Evolutionary conservation across 2,329 filamentous ascomycete species (phyloP).

Genomic region (Salinomyces thailandicus): DNA sequence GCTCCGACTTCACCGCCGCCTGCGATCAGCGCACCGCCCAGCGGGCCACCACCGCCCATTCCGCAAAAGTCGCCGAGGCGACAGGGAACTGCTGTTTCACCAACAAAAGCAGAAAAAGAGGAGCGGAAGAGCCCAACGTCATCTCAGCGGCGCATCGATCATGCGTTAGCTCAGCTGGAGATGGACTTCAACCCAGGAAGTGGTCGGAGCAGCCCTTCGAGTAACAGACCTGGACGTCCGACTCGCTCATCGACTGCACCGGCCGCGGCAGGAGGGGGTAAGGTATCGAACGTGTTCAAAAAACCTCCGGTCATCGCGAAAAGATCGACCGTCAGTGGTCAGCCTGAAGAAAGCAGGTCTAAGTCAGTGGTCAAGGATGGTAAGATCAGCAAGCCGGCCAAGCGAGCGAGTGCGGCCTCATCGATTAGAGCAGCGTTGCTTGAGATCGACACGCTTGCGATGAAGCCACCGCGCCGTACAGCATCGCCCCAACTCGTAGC

Average conservation of each 20-base stretch:
- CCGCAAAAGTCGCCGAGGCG: conserved; percentile 10
- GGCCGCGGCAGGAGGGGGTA: neutral
- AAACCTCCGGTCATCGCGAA: neutral
- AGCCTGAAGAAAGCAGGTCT: conserved; percentile 1
- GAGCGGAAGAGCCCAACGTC: neutral
- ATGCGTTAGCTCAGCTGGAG: neutral
- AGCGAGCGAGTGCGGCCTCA: conserved; percentile 4
- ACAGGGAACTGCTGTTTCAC: neutral
- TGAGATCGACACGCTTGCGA: conserved; percentile 2
- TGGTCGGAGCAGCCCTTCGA: neutral
- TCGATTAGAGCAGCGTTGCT: conserved; percentile 5
- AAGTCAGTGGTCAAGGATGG: conserved; percentile 1
- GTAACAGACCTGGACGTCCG: neutral
- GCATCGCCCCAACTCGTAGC: neutral
- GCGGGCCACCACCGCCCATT: conserved; percentile 9
- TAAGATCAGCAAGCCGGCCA: conserved; percentile 5
- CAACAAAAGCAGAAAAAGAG: neutral
- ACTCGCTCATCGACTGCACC: conserved; percentile 2
- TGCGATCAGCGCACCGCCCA: neutral
- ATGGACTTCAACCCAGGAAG: neutral
- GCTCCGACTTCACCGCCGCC: conserved; percentile 3
- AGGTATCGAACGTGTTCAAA: neutral
- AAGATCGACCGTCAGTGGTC: neutral
- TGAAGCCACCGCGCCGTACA: neutral
- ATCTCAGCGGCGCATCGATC: neutral